phyloP scores from a whole-genome alignment of 2,329 filamentous ascomycete genomes.

The Samsoniella hepiali region DNA sequence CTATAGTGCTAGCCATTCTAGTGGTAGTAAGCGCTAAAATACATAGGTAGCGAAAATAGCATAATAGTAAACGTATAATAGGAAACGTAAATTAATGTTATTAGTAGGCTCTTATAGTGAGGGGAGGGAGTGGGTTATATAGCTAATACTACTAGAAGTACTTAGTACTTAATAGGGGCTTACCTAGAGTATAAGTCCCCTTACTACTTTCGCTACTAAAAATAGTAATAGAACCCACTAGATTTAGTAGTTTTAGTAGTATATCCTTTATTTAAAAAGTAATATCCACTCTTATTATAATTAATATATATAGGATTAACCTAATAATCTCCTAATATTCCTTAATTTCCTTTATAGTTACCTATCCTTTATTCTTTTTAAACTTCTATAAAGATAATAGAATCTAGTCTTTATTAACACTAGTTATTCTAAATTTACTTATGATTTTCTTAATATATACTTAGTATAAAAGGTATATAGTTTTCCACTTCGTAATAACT shows the following conservation, averaged over 20 bases:
- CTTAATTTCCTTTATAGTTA: too few relatives aligned
- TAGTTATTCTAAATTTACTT: too few relatives aligned
- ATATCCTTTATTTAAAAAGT: slow-evolving; percentile 11
- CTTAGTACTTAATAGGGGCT: slow-evolving; percentile 15
- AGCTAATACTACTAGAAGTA: slow-evolving; percentile 14
- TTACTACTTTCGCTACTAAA: slow-evolving; percentile 16
- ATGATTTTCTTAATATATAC: too few relatives aligned
- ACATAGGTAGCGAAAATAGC: background rate
- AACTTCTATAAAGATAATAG: too few relatives aligned
- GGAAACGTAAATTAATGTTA: background rate
- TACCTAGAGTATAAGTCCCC: background rate
- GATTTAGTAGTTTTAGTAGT: slow-evolving; percentile 9
- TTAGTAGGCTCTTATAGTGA: background rate
- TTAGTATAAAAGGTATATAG: too few relatives aligned
- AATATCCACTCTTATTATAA: too few relatives aligned
- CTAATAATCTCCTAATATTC: too few relatives aligned
- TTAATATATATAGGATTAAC: too few relatives aligned
- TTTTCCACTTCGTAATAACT: too few relatives aligned
- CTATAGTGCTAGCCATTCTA: background rate
- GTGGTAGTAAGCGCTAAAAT: background rate
- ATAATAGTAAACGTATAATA: background rate
- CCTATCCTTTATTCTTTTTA: too few relatives aligned
- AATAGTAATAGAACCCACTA: slow-evolving; percentile 18
- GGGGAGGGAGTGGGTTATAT: background rate
- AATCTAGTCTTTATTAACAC: too few relatives aligned